Conservation (phyloP, 768 basidiomycete species). For the Gloeophyllum trabeum region DNA sequence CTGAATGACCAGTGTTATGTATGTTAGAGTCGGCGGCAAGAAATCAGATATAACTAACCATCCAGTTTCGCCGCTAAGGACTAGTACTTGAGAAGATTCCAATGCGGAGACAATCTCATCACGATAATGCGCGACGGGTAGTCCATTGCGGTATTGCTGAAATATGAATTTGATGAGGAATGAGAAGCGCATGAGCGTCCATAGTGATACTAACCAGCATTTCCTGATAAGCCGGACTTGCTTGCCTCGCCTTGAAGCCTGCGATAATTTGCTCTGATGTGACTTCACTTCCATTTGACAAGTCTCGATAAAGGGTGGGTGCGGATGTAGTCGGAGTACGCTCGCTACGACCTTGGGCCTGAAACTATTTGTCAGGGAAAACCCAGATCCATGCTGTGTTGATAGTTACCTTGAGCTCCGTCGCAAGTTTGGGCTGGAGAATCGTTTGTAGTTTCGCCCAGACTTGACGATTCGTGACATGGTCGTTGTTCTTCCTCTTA, state of each 20-base stretch:
- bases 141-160: conserved; percentile 64
- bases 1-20: conserved; percentile 27
- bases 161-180: not conserved
- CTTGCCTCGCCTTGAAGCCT: conserved; percentile 50
- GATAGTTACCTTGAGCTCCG: conserved; percentile 30
- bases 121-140: conserved; percentile 85
- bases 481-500: conserved; percentile 46
- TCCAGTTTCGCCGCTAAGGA: conserved; percentile 77
- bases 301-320: too few relatives aligned
- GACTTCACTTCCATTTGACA: conserved; percentile 6
- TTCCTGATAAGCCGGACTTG: conserved; percentile 61
- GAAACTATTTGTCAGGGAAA: conserved; percentile 1
- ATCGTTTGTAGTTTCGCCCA: conserved; percentile 66
- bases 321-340: too few relatives aligned
- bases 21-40: conserved; percentile 32
- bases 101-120: conserved; percentile 59
- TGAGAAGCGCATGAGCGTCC: not conserved
- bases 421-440: conserved; percentile 46
- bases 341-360: too few relatives aligned
- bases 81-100: conserved; percentile 70
- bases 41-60: conserved; percentile 29
- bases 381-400: not conserved
- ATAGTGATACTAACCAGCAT: conserved; percentile 61
- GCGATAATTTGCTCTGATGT: conserved; percentile 40
- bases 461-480: conserved; percentile 48